Percentiles rank a stretch among this genome's conserved stretches.
phyloP scores from a whole-genome alignment of 306 rosid species.

The Luffa acutangula region DNA sequence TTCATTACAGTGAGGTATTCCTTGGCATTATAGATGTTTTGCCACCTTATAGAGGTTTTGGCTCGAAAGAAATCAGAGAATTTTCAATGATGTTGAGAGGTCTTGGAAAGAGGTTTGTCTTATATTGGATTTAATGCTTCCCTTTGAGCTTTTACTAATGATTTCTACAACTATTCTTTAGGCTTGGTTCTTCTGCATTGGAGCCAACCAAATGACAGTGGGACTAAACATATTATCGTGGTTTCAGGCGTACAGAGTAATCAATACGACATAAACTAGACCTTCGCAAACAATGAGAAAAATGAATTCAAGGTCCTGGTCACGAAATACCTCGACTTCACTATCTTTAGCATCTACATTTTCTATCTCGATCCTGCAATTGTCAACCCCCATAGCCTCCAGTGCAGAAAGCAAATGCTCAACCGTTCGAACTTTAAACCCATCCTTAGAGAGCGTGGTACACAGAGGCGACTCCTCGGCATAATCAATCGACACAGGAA shows the following conservation, averaged over 20 bases:
- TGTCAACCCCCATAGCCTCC: slow-evolving; percentile 84
- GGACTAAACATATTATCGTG: not conserved
- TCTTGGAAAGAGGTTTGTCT: not conserved
- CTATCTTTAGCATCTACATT: slow-evolving; percentile 29
- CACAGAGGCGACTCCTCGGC: slow-evolving; percentile 61
- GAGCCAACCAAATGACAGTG: not conserved
- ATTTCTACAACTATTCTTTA: too few relatives aligned
- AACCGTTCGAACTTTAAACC: slow-evolving; percentile 52
- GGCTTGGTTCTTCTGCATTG: not conserved
- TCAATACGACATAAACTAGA: not conserved
- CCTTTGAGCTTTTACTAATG: too few relatives aligned
- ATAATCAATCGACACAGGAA: slow-evolving; percentile 55
- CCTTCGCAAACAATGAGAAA: not conserved
- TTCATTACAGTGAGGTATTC: too few relatives aligned
- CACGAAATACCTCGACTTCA: slow-evolving; percentile 42
- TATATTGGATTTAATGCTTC: too few relatives aligned
- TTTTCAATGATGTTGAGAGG: not conserved
- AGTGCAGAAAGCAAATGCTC: slow-evolving; percentile 93
- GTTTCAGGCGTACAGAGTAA: not conserved
- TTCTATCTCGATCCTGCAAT: slow-evolving; percentile 61
- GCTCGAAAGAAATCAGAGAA: not conserved
- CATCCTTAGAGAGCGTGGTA: slow-evolving; percentile 58
- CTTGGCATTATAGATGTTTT: not conserved
- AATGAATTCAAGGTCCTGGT: not conserved
- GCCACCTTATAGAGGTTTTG: not conserved